Evolutionary conservation across 2,329 filamentous ascomycete genomes (phyloP).

Genomic region (Ophioceras dolichostomum): DNA sequence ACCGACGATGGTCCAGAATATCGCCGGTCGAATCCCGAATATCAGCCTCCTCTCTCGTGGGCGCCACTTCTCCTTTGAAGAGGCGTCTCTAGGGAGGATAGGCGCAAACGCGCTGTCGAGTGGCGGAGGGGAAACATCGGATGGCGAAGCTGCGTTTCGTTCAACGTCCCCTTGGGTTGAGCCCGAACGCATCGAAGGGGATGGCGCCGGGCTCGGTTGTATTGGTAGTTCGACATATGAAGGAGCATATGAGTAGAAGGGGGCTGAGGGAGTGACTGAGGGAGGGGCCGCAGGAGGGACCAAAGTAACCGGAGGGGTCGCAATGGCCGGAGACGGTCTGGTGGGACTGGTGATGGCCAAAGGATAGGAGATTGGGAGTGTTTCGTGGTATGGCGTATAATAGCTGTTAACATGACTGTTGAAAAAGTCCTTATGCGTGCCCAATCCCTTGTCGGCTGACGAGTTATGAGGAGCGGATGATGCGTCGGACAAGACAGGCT

Average conservation of each 20-base stretch:
- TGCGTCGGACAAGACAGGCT: not conserved
- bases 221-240: not conserved
- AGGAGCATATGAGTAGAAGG: too few relatives aligned
- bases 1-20: not conserved
- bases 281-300: not conserved
- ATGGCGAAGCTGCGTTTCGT: not conserved
- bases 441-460: not conserved
- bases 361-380: not conserved
- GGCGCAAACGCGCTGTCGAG: not conserved
- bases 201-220: not conserved
- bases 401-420: not conserved
- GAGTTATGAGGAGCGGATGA: not conserved
- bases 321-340: not conserved
- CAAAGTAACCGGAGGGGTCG: not conserved
- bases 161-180: not conserved
- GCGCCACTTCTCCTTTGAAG: not conserved
- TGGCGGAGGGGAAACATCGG: not conserved
- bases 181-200: not conserved
- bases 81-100: not conserved
- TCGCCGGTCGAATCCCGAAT: not conserved
- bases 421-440: not conserved
- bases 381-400: not conserved
- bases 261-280: too few relatives aligned
- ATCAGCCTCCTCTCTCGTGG: not conserved
- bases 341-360: not conserved